Percentiles rank a stretch among this genome's conserved stretches.
Conservation (phyloP, 192 early-diverging fungal species). For the Backusella mclennaniae region DNA sequence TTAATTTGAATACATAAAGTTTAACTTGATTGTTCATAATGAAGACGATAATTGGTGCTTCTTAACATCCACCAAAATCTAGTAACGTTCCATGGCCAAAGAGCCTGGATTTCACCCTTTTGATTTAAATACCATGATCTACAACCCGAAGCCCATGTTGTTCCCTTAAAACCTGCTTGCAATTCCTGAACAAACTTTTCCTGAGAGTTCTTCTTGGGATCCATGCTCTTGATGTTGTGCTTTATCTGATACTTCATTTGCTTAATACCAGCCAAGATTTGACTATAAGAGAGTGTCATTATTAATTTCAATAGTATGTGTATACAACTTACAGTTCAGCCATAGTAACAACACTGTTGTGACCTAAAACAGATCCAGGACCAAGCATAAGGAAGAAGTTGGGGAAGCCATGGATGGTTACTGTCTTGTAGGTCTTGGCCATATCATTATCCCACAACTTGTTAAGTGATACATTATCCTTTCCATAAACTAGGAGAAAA, state of each 20-base stretch:
- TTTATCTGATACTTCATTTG: conserved; percentile 40
- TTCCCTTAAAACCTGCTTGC: conserved; percentile 37
- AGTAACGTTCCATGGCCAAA: neutral
- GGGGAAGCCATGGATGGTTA: conserved; percentile 45
- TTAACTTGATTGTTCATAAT: neutral
- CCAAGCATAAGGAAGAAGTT: conserved; percentile 57
- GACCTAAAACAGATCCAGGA: conserved; percentile 49
- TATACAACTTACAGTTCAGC: conserved; percentile 31
- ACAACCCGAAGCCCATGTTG: conserved; percentile 48
- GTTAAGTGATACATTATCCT: conserved; percentile 23
- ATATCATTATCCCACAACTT: conserved; percentile 37
- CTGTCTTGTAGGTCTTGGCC: conserved; percentile 43
- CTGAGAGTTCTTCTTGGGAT: conserved; percentile 32
- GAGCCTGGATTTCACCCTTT: neutral
- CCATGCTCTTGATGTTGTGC: conserved; percentile 36
- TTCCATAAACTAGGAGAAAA: conserved; percentile 32
- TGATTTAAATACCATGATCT: conserved; percentile 51
- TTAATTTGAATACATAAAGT: neutral
- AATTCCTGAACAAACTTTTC: conserved; percentile 33
- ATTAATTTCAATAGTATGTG: neutral
- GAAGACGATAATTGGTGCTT: neutral
- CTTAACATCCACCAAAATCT: conserved; percentile 10
- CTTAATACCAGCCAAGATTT: conserved; percentile 41
- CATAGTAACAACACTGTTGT: conserved; percentile 50
- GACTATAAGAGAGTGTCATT: neutral